These are phyloP conservation scores for Acanthochlamys bracteata DNA, from an alignment of 106 monocot species.

Conservation along the genomic window DNA sequence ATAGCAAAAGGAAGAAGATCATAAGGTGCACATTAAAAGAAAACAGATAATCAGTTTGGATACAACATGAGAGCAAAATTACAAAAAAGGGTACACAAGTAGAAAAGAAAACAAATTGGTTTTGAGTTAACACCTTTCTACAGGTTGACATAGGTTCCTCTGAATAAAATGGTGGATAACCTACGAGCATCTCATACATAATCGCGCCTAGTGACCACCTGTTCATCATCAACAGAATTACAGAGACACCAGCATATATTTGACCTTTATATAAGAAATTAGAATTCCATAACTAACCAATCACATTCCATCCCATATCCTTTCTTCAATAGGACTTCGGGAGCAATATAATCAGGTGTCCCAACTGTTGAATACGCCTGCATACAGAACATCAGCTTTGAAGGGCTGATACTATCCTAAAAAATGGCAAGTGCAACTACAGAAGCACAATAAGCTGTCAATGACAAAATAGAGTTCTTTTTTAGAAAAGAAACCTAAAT, in stretches of 20 bases:
- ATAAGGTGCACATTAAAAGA: no score
- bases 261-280: not conserved
- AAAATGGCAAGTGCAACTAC: no score
- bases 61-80: no score
- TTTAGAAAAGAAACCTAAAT: no score
- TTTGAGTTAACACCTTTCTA: conserved; percentile 40
- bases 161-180: conserved; percentile 78
- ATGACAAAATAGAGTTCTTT: no score
- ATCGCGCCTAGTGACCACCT: conserved; percentile 92
- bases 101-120: no score
- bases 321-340: conserved; percentile 87
- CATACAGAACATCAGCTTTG: conserved; percentile 4
- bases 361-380: conserved; percentile 96
- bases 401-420: no score
- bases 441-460: no score
- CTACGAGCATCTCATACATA: conserved; percentile 89
- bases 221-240: not conserved
- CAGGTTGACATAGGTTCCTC: conserved; percentile 84
- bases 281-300: conserved; percentile 42
- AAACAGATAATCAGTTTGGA: no score
- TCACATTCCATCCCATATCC: conserved; percentile 99
- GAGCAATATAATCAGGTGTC: conserved; percentile 96
- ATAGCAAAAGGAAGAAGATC: no score
- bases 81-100: no score
- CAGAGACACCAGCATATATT: not conserved